Percentiles rank a stretch among this genome's conserved stretches.
These are phyloP conservation scores for Micractinium sp. DNA, from an alignment of 139 green algal genomes.

Conservation along the genomic window DNA sequence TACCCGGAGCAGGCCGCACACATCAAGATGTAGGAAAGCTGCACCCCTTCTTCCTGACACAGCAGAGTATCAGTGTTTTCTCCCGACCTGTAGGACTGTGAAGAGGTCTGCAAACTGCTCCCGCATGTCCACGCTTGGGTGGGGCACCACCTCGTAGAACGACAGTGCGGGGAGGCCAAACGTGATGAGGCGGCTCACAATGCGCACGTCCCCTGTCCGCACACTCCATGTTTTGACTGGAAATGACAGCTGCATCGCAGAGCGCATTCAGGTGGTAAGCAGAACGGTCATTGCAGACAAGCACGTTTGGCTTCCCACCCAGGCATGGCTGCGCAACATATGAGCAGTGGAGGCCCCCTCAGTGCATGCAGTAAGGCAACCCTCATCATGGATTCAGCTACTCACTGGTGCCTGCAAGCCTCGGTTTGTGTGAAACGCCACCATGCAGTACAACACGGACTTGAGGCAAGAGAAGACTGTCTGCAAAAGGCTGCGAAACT, in stretches of 20 bases:
- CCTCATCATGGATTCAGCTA: not conserved
- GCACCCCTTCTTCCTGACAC: too few species aligned
- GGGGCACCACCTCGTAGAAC: not conserved
- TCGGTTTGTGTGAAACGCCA: constrained; percentile 52
- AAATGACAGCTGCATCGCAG: constrained; percentile 18
- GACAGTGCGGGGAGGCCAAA: constrained; percentile 22
- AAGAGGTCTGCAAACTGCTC: constrained; percentile 87
- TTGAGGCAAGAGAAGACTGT: constrained; percentile 59
- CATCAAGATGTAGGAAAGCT: too few species aligned
- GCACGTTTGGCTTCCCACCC: not conserved
- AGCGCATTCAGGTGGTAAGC: not conserved
- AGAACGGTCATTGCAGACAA: not conserved
- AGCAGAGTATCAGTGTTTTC: not conserved
- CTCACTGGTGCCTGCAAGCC: constrained; percentile 31
- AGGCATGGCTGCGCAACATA: too few species aligned
- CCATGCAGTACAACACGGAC: constrained; percentile 39
- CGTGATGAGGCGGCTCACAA: constrained; percentile 42
- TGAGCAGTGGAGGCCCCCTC: too few species aligned
- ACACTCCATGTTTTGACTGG: constrained; percentile 41
- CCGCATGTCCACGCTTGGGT: constrained; percentile 59
- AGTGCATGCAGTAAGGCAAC: not conserved
- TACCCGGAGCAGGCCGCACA: too few species aligned
- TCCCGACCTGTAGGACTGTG: constrained; percentile 65
- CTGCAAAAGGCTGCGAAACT: constrained; percentile 67
- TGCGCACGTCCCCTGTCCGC: constrained; percentile 28